Evolutionary conservation across 345 rosid genomes (phyloP).

Genomic region (Luvunga scandens): DNA sequence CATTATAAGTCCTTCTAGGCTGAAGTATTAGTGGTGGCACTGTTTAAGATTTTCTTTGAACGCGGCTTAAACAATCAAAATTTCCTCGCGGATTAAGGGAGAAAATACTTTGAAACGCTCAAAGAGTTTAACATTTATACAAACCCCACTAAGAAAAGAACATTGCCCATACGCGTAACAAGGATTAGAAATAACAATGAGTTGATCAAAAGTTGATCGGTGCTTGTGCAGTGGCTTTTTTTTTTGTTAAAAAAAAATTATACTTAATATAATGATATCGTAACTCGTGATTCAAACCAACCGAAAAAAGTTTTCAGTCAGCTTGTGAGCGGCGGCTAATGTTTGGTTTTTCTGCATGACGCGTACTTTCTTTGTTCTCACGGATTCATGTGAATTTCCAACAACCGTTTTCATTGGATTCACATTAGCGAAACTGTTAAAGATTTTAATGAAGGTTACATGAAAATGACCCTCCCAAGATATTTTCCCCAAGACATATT

Average conservation of each 20-base stretch:
- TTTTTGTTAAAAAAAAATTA: too few relatives aligned
- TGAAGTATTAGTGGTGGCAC: too few relatives aligned
- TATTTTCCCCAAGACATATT: not conserved
- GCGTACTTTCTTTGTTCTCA: too few relatives aligned
- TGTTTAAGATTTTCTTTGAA: too few relatives aligned
- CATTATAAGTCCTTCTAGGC: too few relatives aligned
- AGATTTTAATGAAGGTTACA: not conserved
- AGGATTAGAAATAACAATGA: too few relatives aligned
- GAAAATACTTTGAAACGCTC: too few relatives aligned
- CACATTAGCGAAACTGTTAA: not conserved
- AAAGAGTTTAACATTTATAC: not conserved
- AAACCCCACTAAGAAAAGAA: not conserved
- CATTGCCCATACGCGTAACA: too few relatives aligned
- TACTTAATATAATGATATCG: not conserved
- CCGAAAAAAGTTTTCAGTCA: not conserved
- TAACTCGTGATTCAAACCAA: not conserved
- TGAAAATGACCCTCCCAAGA: slow-evolving; percentile 7
- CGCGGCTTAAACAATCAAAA: too few relatives aligned
- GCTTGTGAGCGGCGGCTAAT: not conserved
- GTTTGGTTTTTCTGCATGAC: not conserved
- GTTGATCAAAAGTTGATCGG: too few relatives aligned
- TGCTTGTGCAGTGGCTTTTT: too few relatives aligned
- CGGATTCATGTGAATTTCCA: slow-evolving; percentile 1
- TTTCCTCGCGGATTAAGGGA: too few relatives aligned
- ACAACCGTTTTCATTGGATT: not conserved